Percentiles rank a stretch among this genome's conserved stretches.
Conservation (phyloP, 805 yeast species). For the Cyberlindnera petersonii region DNA sequence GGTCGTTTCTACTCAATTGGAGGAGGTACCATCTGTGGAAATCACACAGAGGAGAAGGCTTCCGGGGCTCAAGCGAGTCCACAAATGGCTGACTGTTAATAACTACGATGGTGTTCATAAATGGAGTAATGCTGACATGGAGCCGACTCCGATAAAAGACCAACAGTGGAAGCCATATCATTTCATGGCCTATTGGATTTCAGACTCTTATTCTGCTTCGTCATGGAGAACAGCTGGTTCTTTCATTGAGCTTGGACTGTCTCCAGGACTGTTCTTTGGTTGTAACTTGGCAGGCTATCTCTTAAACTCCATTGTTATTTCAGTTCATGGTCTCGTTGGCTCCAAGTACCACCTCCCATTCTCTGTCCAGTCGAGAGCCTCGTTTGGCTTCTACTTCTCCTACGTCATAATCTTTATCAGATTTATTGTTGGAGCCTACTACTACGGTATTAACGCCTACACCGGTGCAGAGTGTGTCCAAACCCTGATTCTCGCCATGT, state of each 20-base stretch:
- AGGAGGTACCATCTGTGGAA: conserved; percentile 3
- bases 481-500: conserved; percentile 15
- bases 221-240: conserved; percentile 19
- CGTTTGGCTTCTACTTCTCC: conserved; percentile 17
- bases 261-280: conserved; percentile 13
- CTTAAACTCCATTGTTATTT: conserved; percentile 9
- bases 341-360: conserved; percentile 16
- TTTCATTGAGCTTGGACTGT: conserved; percentile 13
- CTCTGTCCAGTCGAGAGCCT: conserved; percentile 15
- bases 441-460: conserved; percentile 19
- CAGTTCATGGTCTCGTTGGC: conserved; percentile 15
- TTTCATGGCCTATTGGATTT: conserved; percentile 17
- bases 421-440: conserved; percentile 17
- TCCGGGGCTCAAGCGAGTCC: background rate
- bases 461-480: conserved; percentile 19
- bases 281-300: conserved; percentile 14
- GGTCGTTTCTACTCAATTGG: background rate
- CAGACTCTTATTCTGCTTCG: conserved; percentile 16
- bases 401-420: conserved; percentile 12
- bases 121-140: conserved; percentile 15
- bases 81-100: conserved; percentile 2
- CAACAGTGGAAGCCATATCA: conserved; percentile 16
- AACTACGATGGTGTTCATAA: conserved; percentile 2
- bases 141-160: conserved; percentile 14
- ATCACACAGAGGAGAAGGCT: background rate